Evolutionary conservation across 108 stramenopile species (phyloP), one percentile per base, ranked within the genome.

Genomic region (Bacterosira constricta): DNA sequence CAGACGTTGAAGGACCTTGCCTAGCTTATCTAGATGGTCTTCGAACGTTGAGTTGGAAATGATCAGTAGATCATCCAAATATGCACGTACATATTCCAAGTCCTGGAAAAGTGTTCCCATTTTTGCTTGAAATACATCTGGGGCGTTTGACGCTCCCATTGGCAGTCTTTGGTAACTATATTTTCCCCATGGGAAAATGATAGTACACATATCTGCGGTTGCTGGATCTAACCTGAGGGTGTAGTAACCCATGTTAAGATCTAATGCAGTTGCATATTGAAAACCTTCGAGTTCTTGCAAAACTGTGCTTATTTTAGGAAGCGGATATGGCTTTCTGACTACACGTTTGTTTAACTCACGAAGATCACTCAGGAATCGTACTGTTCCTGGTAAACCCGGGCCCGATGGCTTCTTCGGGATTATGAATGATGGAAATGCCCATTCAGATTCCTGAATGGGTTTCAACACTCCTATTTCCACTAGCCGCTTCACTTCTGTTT

Each of bases 51-150:
- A 69, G 10, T 37, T 71, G 6, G 50, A 63, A 61, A 77, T 54
- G 53, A 63, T 64, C 30, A 77, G 29, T 20, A 70, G 9, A 21
- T 71, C 69, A 61, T 77, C 76, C 6, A 77, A 17, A 26, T 77
- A 70, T 13, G 20, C 26, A 1, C 69, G 47, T 23, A 77, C 62
- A 42, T 25, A 63, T 23, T 35, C 39, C n/a, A 77, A 25, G 30
- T 60, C 36, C n/a, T 4, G 47, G 20, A 77, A n/a, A n/a, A n/a
- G n/a, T n/a, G n/a, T n/a, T n/a, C n/a, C n/a, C n/a, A n/a, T n/a
- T n/a, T n/a, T n/a, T 51, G 15, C 71, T 38, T 79, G 70, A 60
- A 79, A 79, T 9, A 79, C 66, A 32, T 73, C 64, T 21, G 68
- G 49, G 4, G 47, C 17, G 5, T 18, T 42, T 56, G 53, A 4